Conservation (phyloP, 2,329 filamentous ascomycete species). For the Knufia fluminis region DNA sequence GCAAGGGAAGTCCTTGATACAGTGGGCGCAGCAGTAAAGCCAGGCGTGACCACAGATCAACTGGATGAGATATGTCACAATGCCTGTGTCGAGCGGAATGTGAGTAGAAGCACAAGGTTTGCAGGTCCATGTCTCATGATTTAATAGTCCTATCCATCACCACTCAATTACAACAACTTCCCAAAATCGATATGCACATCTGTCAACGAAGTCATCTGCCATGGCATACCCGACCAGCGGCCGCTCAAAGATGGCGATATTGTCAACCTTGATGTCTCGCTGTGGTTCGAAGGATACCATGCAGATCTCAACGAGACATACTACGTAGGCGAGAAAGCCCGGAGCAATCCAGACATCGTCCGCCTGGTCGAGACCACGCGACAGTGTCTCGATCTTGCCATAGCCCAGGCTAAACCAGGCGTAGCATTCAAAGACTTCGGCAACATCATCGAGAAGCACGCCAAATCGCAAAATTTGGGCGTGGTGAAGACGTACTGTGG, state of each 20-base stretch:
- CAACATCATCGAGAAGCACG: conserved; percentile 89
- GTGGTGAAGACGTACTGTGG: conserved; percentile 95
- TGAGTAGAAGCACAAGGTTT: conserved; percentile 39
- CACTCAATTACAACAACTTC: conserved; percentile 90
- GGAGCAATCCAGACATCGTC: conserved; percentile 74
- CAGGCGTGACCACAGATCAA: conserved; percentile 92
- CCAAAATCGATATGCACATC: conserved; percentile 98
- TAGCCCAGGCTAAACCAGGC: conserved; percentile 85
- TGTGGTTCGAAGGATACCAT: conserved; percentile 93
- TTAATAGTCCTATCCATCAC: conserved; percentile 81
- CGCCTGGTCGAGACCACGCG: conserved; percentile 83
- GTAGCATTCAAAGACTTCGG: conserved; percentile 88
- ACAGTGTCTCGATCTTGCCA: conserved; percentile 82
- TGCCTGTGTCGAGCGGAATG: conserved; percentile 83
- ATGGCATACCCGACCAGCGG: conserved; percentile 91
- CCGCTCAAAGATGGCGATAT: conserved; percentile 87
- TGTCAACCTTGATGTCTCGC: conserved; percentile 87
- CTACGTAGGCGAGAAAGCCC: conserved; percentile 85
- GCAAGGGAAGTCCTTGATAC: conserved; percentile 89
- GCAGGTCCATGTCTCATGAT: background rate
- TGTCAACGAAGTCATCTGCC: conserved; percentile 94
- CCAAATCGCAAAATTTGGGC: conserved; percentile 74
- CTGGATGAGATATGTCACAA: conserved; percentile 94
- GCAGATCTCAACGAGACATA: conserved; percentile 98
- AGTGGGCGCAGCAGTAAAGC: conserved; percentile 69